These are phyloP conservation scores for Flaveria ramosissima DNA, from an alignment of 129 eudicot genomes.

Conservation along the genomic window DNA sequence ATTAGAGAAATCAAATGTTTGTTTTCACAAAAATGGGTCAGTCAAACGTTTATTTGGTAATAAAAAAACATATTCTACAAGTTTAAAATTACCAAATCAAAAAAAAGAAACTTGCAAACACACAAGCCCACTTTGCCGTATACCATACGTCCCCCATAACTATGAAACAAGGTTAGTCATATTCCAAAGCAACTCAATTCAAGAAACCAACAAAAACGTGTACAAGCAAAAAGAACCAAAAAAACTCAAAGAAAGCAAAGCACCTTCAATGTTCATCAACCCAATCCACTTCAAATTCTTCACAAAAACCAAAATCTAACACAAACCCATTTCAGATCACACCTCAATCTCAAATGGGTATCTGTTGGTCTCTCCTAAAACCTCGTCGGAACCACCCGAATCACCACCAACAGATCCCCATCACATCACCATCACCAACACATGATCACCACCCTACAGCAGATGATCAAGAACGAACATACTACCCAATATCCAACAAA, in stretches of 20 bases:
- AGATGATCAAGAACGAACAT: slow-evolving; percentile 36
- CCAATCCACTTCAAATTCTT: not conserved
- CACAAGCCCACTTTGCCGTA: slow-evolving; percentile 15
- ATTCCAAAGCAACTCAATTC: slow-evolving; percentile 33
- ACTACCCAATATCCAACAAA: slow-evolving; percentile 23
- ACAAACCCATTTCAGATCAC: slow-evolving; percentile 32
- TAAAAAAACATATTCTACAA: no score
- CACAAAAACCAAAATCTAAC: slow-evolving; percentile 35
- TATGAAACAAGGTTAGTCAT: slow-evolving; percentile 2
- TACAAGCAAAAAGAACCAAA: slow-evolving; percentile 28
- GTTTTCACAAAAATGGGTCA: no score
- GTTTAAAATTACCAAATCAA: no score
- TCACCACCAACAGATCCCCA: slow-evolving; percentile 52
- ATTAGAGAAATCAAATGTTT: no score
- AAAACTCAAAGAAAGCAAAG: slow-evolving; percentile 37
- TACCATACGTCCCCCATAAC: slow-evolving; percentile 18
- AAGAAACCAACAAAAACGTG: slow-evolving; percentile 36
- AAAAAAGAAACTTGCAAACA: no score
- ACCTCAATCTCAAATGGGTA: slow-evolving; percentile 60
- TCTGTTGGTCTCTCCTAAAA: slow-evolving; percentile 45
- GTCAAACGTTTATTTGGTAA: no score
- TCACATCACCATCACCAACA: slow-evolving; percentile 51
- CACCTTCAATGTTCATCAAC: slow-evolving; percentile 27
- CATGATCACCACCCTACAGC: not conserved
- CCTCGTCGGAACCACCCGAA: slow-evolving; percentile 30